Base-by-base conservation (phyloP, 805 yeast species). In the Candida parachauliodes region DNA sequence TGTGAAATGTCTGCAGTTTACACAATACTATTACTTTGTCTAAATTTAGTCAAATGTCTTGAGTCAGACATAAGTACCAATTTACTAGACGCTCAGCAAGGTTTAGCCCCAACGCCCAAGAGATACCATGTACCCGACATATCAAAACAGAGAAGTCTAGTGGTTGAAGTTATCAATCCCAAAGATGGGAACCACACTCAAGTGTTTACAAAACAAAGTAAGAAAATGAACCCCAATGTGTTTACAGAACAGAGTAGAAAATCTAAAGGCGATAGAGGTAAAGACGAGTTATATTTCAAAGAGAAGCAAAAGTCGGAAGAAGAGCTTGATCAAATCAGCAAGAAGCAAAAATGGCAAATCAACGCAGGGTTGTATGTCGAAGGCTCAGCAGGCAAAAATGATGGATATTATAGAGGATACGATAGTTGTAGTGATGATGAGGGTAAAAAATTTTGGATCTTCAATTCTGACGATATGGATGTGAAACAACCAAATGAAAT, bases 281-380 rank as follows among this genome's bases (percentile, higher is more conserved):
- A 22, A 16, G 11, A 16, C 3, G 28, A 32, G 9, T 8, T 32
- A n/a, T 16, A 14, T 8, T 23, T 5, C 12, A 24, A 24, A 16
- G 35, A 32, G 9, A 19, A 12, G 17, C 35, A 32, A 12, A 32
- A 24, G 9, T n/a, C 12, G 3, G 28, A 17, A 22, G 35, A 32
- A 24, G 28, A 32, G n/a, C 3, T 32, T 14, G 35, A 32, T 17
- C 28, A 32, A 17, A 15, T 22, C 7, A 24, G 15, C 12, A 32
- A 32, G 9, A 32, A 32, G n/a, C 15, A 32, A 8, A 32, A 23
- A 19, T 34, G 37, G 37, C 37, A 34, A 12, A 8, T 34, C 5
- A 34, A 34, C 26, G 37, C 37, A 23, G 37, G 37, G 8, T 34
- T 34, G 19, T 34, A 34, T 25, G n/a, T 32, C 12, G 35, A 32